Conservation (phyloP, 2,329 filamentous ascomycete species). For the Scytalidium sp. region DNA sequence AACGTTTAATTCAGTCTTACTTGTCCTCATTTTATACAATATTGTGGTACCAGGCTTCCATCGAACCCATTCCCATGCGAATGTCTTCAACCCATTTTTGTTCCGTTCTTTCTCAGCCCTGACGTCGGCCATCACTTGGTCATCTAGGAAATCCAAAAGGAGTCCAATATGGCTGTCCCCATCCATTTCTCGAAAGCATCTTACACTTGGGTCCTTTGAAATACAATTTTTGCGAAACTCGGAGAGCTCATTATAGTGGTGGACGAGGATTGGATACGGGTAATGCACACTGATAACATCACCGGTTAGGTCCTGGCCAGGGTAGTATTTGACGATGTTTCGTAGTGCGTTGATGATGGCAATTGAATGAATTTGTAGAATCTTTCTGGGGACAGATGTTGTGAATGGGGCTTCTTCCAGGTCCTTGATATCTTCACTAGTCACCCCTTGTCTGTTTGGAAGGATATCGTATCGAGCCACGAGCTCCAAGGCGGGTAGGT, state of each 20-base stretch:
- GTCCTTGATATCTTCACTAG: no score
- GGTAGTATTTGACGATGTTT: slow-evolving; percentile 14
- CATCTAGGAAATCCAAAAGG: background rate
- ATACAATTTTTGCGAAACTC: no score
- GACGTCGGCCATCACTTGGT: slow-evolving; percentile 1
- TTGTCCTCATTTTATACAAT: background rate
- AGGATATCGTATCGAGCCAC: no score
- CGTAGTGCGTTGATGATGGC: slow-evolving; percentile 13
- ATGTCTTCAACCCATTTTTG: slow-evolving; percentile 1
- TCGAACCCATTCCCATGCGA: slow-evolving; percentile 4
- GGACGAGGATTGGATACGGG: slow-evolving; percentile 36
- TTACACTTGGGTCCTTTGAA: no score
- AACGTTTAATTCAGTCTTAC: no score
- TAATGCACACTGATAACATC: slow-evolving; percentile 7
- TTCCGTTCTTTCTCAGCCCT: slow-evolving; percentile 3
- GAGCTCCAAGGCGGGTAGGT: no score
- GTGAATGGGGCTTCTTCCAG: no score
- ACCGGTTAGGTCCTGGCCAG: slow-evolving; percentile 8
- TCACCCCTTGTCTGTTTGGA: no score
- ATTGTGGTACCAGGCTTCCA: slow-evolving; percentile 2
- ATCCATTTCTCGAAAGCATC: no score
- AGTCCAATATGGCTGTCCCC: no score
- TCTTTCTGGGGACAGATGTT: no score
- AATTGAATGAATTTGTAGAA: slow-evolving; percentile 12
- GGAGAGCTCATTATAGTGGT: slow-evolving; percentile 10